Base-by-base conservation (phyloP, 805 yeast species). In the Priceomyces fermenticarens region DNA sequence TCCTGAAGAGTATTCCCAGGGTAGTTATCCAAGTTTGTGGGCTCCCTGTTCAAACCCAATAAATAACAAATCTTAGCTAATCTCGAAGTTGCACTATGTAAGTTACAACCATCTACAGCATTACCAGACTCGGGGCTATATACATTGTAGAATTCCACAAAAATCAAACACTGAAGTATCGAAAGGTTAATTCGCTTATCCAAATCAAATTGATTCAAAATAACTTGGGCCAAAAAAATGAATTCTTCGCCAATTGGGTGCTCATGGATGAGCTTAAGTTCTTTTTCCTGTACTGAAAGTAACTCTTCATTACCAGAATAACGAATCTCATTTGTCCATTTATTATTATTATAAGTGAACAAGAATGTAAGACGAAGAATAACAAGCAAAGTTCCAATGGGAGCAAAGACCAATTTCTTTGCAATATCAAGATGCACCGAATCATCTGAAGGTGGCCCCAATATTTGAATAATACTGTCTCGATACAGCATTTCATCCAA, bases 401-500 rank as follows among this genome's bases (percentile, higher is more conserved):
- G 33, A 0, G 73, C 68, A 28, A 70, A 59, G 45, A 73, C 77
- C 20, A 63, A 44, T 47, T 72, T 62, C 29, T 60, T 68, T 34
- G 59, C 63, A 3, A 72, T 53, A 26, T 55, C 54, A 10, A 73
- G 37, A 14, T 48, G 39, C 2, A 70, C n/a, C n/a, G 44, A 9
- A 47, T 51, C 69, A 23, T 49, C 48, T 10, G 58, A 46, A 10
- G 56, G 48, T 0, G 61, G 54, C 0, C 74, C 73, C 3, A 77
- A 50, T 1, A 76, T 57, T 4, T 43, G 45, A 2, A 55, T 50
- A 4, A 78, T 52, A 31, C 70, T 65, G n/a, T 53, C 49, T 35
- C 70, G 63, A 51, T 77, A 77, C 8, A 65, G 70, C 45, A 55
- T 63, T 52, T 82, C 85, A 55, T 81, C 87, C 2, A 88, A 29